Conservation (phyloP, 495 filamentous ascomycete species). For the Penicillium ucsense region DNA sequence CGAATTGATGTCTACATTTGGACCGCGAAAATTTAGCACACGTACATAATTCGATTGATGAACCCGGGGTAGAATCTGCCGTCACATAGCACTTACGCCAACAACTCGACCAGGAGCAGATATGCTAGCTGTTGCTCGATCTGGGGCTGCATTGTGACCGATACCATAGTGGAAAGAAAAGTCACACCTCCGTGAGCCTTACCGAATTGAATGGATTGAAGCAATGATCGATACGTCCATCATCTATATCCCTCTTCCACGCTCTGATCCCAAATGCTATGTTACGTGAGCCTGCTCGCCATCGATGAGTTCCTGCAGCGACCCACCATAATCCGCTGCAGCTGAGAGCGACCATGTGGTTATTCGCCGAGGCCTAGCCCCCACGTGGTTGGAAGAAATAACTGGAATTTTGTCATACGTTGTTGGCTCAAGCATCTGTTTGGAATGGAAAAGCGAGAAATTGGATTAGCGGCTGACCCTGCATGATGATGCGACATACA, state of each 20-base stretch:
- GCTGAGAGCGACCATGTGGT: conserved; percentile 1
- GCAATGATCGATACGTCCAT: too few species aligned
- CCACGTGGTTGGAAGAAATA: background rate
- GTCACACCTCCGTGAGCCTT: too few species aligned
- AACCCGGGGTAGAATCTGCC: too few species aligned
- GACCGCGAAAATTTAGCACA: too few species aligned
- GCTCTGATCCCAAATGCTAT: too few species aligned
- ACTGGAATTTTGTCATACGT: background rate
- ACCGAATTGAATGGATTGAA: too few species aligned
- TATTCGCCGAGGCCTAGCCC: background rate
- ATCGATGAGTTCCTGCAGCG: too few species aligned
- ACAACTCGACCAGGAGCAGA: conserved; percentile 92
- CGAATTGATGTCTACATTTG: conserved; percentile 61
- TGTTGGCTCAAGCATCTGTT: background rate
- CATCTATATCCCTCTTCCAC: background rate
- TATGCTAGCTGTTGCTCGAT: conserved; percentile 97
- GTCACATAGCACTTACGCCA: conserved; percentile 47
- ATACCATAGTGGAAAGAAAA: background rate
- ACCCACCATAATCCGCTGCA: background rate
- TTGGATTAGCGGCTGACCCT: background rate
- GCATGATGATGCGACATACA: conserved; percentile 3
- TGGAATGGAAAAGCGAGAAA: background rate
- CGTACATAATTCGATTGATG: too few species aligned
- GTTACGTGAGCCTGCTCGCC: too few species aligned
- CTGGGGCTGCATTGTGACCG: conserved; percentile 80